Evolutionary conservation across 2,329 filamentous ascomycete genomes (phyloP).

Genomic region (Septoria linicola): DNA sequence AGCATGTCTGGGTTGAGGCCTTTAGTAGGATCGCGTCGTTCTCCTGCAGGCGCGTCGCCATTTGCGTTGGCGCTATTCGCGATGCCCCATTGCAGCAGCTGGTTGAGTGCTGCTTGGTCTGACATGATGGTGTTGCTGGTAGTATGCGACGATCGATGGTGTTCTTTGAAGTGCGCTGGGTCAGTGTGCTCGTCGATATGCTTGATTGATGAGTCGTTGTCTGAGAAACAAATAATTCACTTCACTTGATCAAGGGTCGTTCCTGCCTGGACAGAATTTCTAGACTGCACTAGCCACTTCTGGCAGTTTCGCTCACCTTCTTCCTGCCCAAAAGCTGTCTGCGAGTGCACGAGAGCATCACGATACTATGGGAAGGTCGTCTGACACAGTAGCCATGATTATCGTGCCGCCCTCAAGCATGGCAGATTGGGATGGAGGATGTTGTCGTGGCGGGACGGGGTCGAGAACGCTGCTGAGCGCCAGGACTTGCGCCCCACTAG

Average conservation of each 20-base stretch:
- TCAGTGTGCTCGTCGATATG: neutral
- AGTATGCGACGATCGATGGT: neutral
- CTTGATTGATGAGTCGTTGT: neutral
- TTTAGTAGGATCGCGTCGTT: constrained; percentile 39
- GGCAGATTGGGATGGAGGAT: neutral
- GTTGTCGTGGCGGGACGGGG: neutral
- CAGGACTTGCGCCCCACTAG: constrained; percentile 4
- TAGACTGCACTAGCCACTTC: constrained; percentile 22
- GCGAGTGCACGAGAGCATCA: too few relatives aligned
- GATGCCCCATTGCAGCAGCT: constrained; percentile 76
- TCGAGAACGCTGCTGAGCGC: constrained; percentile 1
- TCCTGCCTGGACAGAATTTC: constrained; percentile 13
- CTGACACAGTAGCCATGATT: neutral
- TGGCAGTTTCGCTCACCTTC: constrained; percentile 21
- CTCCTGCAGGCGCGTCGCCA: constrained; percentile 36
- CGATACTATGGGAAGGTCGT: neutral
- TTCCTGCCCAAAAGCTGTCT: neutral
- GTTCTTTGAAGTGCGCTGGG: neutral
- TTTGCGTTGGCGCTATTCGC: constrained; percentile 56
- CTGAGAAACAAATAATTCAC: constrained; percentile 10
- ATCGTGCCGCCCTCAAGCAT: neutral
- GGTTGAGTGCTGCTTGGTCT: constrained; percentile 56
- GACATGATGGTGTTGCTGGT: constrained; percentile 17
- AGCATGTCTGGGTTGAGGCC: constrained; percentile 68
- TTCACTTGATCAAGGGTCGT: constrained; percentile 10